These are phyloP conservation scores for Penicillium coffeae DNA, from an alignment of 495 filamentous ascomycete species.

Conservation along the genomic window DNA sequence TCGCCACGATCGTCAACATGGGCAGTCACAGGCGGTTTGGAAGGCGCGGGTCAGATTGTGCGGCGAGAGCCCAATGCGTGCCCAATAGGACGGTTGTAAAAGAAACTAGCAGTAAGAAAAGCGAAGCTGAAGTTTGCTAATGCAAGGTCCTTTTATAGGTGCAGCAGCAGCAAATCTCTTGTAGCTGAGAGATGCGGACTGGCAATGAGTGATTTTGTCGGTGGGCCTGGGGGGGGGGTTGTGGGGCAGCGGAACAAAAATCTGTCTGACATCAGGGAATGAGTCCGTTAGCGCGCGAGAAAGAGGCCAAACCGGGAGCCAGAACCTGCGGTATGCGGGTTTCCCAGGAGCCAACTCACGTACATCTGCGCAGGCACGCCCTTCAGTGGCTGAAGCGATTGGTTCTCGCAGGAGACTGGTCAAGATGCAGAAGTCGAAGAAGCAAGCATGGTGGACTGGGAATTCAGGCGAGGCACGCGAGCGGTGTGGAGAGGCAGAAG, in stretches of 20 bases:
- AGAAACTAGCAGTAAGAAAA: background rate
- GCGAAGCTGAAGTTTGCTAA: background rate
- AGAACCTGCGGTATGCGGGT: background rate
- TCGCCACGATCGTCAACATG: conserved; percentile 39
- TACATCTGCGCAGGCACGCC: background rate
- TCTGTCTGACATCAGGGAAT: conserved; percentile 27
- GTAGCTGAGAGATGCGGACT: conserved; percentile 22
- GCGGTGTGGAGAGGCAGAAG: background rate
- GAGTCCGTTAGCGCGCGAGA: background rate
- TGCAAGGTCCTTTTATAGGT: conserved; percentile 7
- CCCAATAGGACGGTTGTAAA: conserved; percentile 18
- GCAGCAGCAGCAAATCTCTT: too few species aligned
- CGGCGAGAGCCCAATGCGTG: conserved; percentile 16
- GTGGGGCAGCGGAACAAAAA: conserved; percentile 25
- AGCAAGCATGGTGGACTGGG: background rate
- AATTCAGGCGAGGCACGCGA: background rate
- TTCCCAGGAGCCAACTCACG: background rate
- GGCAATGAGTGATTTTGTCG: conserved; percentile 29
- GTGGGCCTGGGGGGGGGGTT: conserved; percentile 24
- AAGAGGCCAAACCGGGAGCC: background rate
- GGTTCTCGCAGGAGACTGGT: background rate
- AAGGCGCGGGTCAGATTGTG: conserved; percentile 13
- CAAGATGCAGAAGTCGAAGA: background rate
- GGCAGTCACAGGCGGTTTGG: conserved; percentile 14
- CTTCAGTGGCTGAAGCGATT: background rate